phyloP scores from a whole-genome alignment of 192 early-diverging fungal genomes.

The Entomortierella lignicola region DNA sequence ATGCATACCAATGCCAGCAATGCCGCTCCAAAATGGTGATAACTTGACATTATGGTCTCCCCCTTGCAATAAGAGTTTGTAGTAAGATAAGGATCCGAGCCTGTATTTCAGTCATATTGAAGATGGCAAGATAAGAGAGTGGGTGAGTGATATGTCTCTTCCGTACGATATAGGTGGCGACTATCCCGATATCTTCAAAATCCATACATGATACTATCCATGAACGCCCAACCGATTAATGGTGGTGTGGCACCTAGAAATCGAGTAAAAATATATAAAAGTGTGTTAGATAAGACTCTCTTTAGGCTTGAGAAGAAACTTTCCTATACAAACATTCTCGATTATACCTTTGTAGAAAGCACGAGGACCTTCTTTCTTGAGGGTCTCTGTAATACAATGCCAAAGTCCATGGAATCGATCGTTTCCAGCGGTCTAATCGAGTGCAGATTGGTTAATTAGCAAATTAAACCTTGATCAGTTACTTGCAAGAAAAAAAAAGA shows the following conservation, averaged over 20 bases:
- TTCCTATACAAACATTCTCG: too few relatives aligned
- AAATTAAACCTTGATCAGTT: neutral
- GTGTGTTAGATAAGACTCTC: neutral
- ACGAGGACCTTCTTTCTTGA: slow-evolving; percentile 72
- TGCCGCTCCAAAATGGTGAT: slow-evolving; percentile 73
- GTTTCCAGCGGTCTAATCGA: slow-evolving; percentile 62
- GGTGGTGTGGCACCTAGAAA: slow-evolving; percentile 84
- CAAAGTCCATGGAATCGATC: slow-evolving; percentile 79
- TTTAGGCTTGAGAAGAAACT: neutral
- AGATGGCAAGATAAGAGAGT: neutral
- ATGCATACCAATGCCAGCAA: slow-evolving; percentile 66
- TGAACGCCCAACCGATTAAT: slow-evolving; percentile 89
- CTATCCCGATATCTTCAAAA: neutral
- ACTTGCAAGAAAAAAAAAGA: neutral
- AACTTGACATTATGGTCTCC: slow-evolving; percentile 69
- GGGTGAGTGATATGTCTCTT: neutral
- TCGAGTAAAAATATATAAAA: neutral
- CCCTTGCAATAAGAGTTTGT: slow-evolving; percentile 75
- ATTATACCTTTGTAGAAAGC: slow-evolving; percentile 85
- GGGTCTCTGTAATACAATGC: slow-evolving; percentile 74
- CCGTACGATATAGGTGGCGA: too few relatives aligned
- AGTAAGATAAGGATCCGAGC: slow-evolving; percentile 88
- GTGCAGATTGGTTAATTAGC: neutral
- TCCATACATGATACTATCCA: slow-evolving; percentile 79
- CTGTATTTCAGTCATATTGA: slow-evolving; percentile 54